A percentile compares a stretch with the other conserved stretches of the same genome.
phyloP scores from a whole-genome alignment of 495 filamentous ascomycete species.

The Tuber microsphaerosporum region DNA sequence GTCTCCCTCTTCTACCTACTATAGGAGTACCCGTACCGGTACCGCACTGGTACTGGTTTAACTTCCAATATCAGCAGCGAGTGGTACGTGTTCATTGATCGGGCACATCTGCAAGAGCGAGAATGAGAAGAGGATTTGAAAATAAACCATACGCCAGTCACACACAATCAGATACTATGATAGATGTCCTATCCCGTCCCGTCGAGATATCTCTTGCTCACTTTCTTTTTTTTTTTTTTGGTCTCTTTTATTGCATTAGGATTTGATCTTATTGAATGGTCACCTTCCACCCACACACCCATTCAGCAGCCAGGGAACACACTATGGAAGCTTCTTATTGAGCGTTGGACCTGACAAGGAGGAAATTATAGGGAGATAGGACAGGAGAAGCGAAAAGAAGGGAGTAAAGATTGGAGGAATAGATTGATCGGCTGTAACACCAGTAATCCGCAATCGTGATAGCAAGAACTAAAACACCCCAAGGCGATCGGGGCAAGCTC shows the following conservation, averaged over 20 bases:
- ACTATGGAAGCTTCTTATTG: not conserved
- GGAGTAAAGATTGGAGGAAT: not conserved
- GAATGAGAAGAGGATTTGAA: not conserved
- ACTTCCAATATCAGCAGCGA: not conserved
- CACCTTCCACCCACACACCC: not conserved
- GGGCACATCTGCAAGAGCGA: not conserved
- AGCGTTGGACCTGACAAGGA: not conserved
- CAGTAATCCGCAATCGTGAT: not conserved
- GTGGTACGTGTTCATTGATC: not conserved
- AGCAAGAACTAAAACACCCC: not conserved
- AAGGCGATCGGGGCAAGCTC: not conserved
- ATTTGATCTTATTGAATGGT: not conserved
- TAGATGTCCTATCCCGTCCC: not conserved
- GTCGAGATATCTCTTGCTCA: not conserved
- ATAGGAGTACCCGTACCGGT: too few species aligned
- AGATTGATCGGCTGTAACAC: not conserved
- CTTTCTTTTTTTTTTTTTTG: not conserved
- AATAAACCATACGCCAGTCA: not conserved
- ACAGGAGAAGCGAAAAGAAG: not conserved
- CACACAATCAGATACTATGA: not conserved
- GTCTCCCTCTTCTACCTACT: not conserved
- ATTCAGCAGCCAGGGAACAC: not conserved
- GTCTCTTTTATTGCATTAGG: not conserved
- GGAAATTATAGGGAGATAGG: not conserved
- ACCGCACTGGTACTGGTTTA: not conserved